These are phyloP conservation scores for Edaphochlamys debaryana DNA, from an alignment of 139 green algal species.

Conservation along the genomic window DNA sequence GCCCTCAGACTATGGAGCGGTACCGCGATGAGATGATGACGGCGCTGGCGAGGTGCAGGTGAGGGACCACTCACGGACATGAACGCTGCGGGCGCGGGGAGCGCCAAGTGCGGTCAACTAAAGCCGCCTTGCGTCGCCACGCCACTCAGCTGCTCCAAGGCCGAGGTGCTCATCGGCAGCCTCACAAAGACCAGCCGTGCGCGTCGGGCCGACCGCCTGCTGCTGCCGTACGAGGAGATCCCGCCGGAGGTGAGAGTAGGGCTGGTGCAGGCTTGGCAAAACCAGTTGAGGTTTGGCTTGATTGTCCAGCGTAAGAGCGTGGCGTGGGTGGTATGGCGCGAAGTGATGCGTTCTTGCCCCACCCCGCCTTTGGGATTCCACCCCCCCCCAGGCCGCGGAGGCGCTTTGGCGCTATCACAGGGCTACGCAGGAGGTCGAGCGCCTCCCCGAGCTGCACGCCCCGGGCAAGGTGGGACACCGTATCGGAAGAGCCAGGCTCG, in stretches of 20 bases:
- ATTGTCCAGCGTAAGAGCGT: too few species aligned
- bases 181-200: constrained; percentile 18
- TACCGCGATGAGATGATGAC: constrained; percentile 39
- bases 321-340: too few species aligned
- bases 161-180: neutral
- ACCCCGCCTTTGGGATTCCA: too few species aligned
- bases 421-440: neutral
- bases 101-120: too few species aligned
- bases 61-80: neutral
- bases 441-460: constrained; percentile 29
- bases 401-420: constrained; percentile 10
- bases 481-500: too few species aligned
- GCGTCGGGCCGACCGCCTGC: constrained; percentile 13
- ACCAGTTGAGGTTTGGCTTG: too few species aligned
- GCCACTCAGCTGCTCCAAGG: constrained; percentile 18
- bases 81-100: too few species aligned
- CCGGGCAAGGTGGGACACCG: constrained; percentile 20
- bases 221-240: constrained; percentile 22
- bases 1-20: constrained; percentile 34
- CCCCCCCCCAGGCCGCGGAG: neutral
- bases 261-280: too few species aligned
- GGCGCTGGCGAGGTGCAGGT: constrained; percentile 33
- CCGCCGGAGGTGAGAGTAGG: too few species aligned
- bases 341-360: too few species aligned
- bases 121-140: too few species aligned